phyloP scores from a whole-genome alignment of 2,329 filamentous ascomycete species.

The Aspergillus ochraceus region DNA sequence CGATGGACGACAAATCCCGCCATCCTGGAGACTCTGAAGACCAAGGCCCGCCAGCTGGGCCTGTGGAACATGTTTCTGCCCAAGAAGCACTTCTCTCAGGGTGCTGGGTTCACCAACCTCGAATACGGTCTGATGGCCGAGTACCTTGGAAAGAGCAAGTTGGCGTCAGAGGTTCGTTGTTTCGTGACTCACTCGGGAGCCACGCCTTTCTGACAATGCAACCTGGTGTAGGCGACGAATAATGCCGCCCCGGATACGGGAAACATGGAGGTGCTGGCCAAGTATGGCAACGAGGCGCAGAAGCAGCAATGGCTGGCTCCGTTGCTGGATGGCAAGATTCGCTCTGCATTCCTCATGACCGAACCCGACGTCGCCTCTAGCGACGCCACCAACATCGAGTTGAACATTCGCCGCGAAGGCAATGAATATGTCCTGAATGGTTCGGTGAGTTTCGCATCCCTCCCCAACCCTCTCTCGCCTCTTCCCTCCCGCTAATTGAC shows the following conservation, averaged over 20 bases:
- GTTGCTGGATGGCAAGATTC: constrained; percentile 78
- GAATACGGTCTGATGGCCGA: constrained; percentile 99
- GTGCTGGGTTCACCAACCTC: constrained; percentile 89
- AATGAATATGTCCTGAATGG: constrained; percentile 91
- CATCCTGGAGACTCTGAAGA: constrained; percentile 87
- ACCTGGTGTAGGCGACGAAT: constrained; percentile 64
- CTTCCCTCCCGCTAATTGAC: constrained; percentile 2
- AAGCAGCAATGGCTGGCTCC: constrained; percentile 82
- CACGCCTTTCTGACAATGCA: neutral
- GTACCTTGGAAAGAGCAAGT: constrained; percentile 80
- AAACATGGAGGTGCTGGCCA: constrained; percentile 93
- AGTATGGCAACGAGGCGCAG: constrained; percentile 83
- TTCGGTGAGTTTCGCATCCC: constrained; percentile 53
- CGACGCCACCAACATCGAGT: constrained; percentile 89
- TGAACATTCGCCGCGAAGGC: constrained; percentile 79
- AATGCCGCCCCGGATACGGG: constrained; percentile 89
- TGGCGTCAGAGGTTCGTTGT: constrained; percentile 66
- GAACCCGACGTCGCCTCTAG: constrained; percentile 85
- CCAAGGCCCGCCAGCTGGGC: constrained; percentile 75
- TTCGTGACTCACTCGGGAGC: neutral
- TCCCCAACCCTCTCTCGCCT: neutral
- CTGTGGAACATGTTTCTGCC: constrained; percentile 99
- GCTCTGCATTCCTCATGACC: constrained; percentile 91
- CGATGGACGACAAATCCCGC: constrained; percentile 79
- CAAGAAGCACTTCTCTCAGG: constrained; percentile 92